Base-by-base conservation (phyloP, 1,284 basidiomycete genomes). In the Peniophora sp. region DNA sequence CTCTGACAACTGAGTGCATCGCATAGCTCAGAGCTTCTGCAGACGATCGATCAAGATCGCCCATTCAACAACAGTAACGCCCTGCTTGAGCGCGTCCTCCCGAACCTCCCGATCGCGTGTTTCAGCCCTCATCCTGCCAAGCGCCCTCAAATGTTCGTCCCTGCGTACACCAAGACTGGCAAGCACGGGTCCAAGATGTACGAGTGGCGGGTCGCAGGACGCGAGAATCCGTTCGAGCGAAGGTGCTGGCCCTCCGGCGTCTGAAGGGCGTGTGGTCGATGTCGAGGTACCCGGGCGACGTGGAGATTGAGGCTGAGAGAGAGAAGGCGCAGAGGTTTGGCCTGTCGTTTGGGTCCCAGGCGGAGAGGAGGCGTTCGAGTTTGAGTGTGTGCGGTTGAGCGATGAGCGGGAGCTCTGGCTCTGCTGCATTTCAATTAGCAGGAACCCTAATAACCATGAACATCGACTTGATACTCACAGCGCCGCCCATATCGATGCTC, bases 1-100 rank as follows among this genome's bases (percentile, higher is more conserved):
- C 27, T 6, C 27, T 12, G 12, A 12, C 27, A 6, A 32, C 27
- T n/a, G n/a, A n/a, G n/a, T n/a, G n/a, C n/a, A n/a, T n/a, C n/a
- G n/a, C n/a, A n/a, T n/a, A n/a, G n/a, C n/a, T 35, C 55, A 69
- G 51, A 69, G 45, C 41, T 56, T 61, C 54, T 64, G 62, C 53
- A 69, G 55, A 54, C 67, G 78, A 63, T 87, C 85, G 53, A 86
- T 62, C 55, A 87, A 68, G 57, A 87, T 83, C n/a, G 85, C 84
- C 85, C 84, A 87, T 58, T 87, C 85, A 63, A 87, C 68, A 2
- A 85, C 71, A 1, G 83, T 84, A 48, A 87, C 70, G 0, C 84
- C 85, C 54, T 73, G 66, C 61, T 68, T 77, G 64, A 87, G 59
- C 49, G 82, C 85, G 57, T 80, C 78, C 56, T 81, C 79, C 63